phyloP scores from a whole-genome alignment of 495 filamentous ascomycete genomes.

The Lasiosphaeriaceae sp. region DNA sequence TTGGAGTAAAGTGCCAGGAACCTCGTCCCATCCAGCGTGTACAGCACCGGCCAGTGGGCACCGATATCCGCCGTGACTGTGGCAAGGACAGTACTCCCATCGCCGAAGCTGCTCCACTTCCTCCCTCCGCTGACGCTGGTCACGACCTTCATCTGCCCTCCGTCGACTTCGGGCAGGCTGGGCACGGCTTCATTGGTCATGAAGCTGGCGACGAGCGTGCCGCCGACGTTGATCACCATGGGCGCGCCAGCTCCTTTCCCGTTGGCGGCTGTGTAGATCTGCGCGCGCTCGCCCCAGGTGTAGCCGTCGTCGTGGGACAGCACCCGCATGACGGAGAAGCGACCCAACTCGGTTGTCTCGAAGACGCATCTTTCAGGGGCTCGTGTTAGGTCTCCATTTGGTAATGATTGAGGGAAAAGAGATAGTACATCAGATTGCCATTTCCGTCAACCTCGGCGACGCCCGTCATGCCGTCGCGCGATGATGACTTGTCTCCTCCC shows the following conservation, averaged over 20 bases:
- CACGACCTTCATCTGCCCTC: slow-evolving; percentile 18
- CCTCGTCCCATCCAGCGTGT: slow-evolving; percentile 24
- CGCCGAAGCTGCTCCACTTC: slow-evolving; percentile 9
- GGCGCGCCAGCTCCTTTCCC: slow-evolving; percentile 53
- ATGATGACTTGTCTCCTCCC: neutral
- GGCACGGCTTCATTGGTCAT: slow-evolving; percentile 57
- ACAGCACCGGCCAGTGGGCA: slow-evolving; percentile 42
- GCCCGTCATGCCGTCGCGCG: slow-evolving; percentile 19
- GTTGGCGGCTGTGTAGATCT: slow-evolving; percentile 45
- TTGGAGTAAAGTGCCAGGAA: slow-evolving; percentile 39
- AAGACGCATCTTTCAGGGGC: slow-evolving; percentile 7
- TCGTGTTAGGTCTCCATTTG: neutral
- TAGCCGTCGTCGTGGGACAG: slow-evolving; percentile 10
- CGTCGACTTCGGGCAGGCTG: slow-evolving; percentile 16
- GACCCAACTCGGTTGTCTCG: slow-evolving; percentile 2
- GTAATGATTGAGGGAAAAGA: neutral
- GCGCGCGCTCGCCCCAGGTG: slow-evolving; percentile 6
- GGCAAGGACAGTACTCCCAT: slow-evolving; percentile 1
- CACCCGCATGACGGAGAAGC: slow-evolving; percentile 1
- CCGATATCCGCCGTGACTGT: slow-evolving; percentile 32
- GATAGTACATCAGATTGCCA: slow-evolving; percentile 5
- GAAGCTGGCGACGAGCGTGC: slow-evolving; percentile 54
- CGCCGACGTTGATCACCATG: slow-evolving; percentile 54
- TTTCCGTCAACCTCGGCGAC: slow-evolving; percentile 1
- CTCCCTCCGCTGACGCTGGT: neutral